Conservation (phyloP, 2,329 filamentous ascomycete species). For the Curvularia eragrostidis region DNA sequence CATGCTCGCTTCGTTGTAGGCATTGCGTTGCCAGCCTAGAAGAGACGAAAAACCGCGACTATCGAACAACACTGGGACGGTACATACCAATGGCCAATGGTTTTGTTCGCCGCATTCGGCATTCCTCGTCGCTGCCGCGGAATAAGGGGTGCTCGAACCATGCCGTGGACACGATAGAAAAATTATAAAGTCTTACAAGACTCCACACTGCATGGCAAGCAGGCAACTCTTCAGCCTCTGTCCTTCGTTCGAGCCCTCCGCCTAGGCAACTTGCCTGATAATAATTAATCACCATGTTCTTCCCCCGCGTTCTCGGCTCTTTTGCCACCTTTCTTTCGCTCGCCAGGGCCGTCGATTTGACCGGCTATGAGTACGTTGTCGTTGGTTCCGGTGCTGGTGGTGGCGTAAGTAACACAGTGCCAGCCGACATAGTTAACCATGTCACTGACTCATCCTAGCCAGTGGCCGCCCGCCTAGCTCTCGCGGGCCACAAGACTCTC, state of each 20-base stretch:
- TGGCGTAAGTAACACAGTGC: slow-evolving; percentile 14
- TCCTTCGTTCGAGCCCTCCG: slow-evolving; percentile 18
- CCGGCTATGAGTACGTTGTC: slow-evolving; percentile 66
- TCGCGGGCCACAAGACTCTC: slow-evolving; percentile 65
- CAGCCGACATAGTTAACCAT: background rate
- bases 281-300: slow-evolving; percentile 28
- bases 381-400: slow-evolving; percentile 59
- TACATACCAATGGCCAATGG: slow-evolving; percentile 5
- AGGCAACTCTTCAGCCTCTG: slow-evolving; percentile 23
- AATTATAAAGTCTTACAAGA: slow-evolving; percentile 17
- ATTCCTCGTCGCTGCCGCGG: background rate
- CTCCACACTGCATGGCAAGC: slow-evolving; percentile 9
- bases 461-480: slow-evolving; percentile 62
- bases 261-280: slow-evolving; percentile 8
- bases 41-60: slow-evolving; percentile 20
- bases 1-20: slow-evolving; percentile 5
- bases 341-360: slow-evolving; percentile 38
- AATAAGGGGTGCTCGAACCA: slow-evolving; percentile 5
- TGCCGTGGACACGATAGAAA: background rate
- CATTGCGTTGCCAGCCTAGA: slow-evolving; percentile 15
- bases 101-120: slow-evolving; percentile 7
- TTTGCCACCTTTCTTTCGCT: slow-evolving; percentile 32
- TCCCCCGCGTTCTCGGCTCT: slow-evolving; percentile 28
- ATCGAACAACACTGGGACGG: slow-evolving; percentile 11
- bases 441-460: slow-evolving; percentile 19